phyloP scores from a whole-genome alignment of 176 grass and related monocot genomes.

The Zoysia pacifica region DNA sequence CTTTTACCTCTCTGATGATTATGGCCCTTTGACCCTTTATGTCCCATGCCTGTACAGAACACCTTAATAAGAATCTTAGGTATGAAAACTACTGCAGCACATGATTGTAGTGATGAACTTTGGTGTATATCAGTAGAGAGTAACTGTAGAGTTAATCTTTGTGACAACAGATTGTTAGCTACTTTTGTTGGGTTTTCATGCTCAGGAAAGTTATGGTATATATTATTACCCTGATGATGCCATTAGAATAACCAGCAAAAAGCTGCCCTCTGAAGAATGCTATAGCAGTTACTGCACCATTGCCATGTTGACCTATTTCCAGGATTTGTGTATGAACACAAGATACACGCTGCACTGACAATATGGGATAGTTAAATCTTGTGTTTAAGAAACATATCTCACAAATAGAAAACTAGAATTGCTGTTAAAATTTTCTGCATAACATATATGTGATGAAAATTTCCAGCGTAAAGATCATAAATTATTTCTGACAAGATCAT shows the following conservation, averaged over 20 bases:
- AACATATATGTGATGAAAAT: neutral
- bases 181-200: constrained; percentile 30
- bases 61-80: constrained; percentile 8
- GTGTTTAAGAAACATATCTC: constrained; percentile 31
- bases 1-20: constrained; percentile 79
- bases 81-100: constrained; percentile 13
- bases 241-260: constrained; percentile 82
- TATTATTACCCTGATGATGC: constrained; percentile 80
- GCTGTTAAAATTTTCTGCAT: neutral
- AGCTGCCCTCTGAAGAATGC: constrained; percentile 91
- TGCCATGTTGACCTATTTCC: constrained; percentile 74
- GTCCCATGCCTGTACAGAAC: constrained; percentile 79
- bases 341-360: constrained; percentile 80
- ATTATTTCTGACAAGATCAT: constrained; percentile 11
- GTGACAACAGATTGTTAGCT: constrained; percentile 10
- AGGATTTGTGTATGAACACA: constrained; percentile 97
- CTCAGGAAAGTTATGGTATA: constrained; percentile 30
- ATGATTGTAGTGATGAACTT: constrained; percentile 17
- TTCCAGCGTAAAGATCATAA: neutral
- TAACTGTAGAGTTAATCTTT: neutral
- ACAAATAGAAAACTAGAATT: neutral
- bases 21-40: constrained; percentile 80
- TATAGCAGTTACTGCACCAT: constrained; percentile 74
- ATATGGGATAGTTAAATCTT: constrained; percentile 46
- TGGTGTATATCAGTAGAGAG: neutral